phyloP scores from a whole-genome alignment of 2,329 filamentous ascomycete genomes.

The Clarireedia homoeocarpa region DNA sequence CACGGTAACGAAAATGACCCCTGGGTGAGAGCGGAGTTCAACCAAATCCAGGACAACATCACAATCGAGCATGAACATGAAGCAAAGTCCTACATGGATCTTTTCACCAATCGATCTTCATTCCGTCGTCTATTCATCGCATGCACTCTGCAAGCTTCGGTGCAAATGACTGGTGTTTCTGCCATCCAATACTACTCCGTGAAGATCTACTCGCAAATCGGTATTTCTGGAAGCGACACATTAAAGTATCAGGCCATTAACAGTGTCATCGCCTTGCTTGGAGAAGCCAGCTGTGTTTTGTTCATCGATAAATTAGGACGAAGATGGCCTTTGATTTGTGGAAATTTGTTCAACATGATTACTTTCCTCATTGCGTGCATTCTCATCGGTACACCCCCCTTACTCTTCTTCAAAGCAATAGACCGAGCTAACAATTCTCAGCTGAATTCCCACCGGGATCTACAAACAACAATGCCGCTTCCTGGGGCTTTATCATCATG shows the following conservation, averaged over 20 bases:
- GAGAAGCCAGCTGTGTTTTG: conserved; percentile 51
- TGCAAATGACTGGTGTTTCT: conserved; percentile 60
- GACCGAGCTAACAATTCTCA: not conserved
- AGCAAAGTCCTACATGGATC: conserved; percentile 53
- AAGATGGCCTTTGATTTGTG: conserved; percentile 62
- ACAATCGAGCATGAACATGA: conserved; percentile 45
- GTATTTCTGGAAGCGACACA: conserved; percentile 47
- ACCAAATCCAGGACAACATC: conserved; percentile 56
- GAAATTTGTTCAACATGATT: conserved; percentile 60
- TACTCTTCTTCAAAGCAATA: too few species aligned
- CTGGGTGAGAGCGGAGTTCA: conserved; percentile 56
- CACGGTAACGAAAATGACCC: conserved; percentile 49
- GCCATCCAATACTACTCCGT: conserved; percentile 58
- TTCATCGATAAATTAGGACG: conserved; percentile 64
- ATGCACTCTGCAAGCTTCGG: conserved; percentile 51
- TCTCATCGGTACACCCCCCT: not conserved
- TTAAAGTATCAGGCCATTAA: conserved; percentile 60
- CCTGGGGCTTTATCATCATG: conserved; percentile 67
- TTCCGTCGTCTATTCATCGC: conserved; percentile 57
- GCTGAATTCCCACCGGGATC: conserved; percentile 50
- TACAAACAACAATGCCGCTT: conserved; percentile 42
- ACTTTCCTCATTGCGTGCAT: not conserved
- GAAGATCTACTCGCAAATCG: conserved; percentile 50
- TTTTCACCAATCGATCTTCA: conserved; percentile 51
- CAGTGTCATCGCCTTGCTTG: conserved; percentile 52